These are phyloP conservation scores for Ustilago sp. DNA, from an alignment of 1,284 basidiomycete genomes.

Conservation along the genomic window DNA sequence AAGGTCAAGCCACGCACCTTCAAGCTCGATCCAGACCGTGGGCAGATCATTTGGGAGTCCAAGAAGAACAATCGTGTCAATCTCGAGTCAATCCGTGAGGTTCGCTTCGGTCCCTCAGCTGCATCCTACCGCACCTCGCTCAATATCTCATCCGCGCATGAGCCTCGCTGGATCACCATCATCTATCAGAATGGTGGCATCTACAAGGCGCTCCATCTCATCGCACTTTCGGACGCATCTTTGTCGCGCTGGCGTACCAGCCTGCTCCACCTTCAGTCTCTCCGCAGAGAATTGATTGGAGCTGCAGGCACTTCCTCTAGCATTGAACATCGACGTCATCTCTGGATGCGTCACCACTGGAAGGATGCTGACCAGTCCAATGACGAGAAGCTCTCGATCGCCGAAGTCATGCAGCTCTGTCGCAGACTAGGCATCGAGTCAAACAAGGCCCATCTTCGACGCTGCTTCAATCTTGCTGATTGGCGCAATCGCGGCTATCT, in stretches of 20 bases:
- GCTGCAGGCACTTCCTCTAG: slow-evolving; percentile 56
- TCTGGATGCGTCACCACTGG: slow-evolving; percentile 88
- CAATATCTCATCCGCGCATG: slow-evolving; percentile 72
- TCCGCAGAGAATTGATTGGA: slow-evolving; percentile 58
- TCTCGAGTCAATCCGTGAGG: slow-evolving; percentile 89
- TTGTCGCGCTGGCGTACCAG: slow-evolving; percentile 74
- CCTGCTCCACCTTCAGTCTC: slow-evolving; percentile 70
- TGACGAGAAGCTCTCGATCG: slow-evolving; percentile 78
- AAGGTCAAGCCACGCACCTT: slow-evolving; percentile 82
- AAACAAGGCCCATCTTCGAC: slow-evolving; percentile 75
- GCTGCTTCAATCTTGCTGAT: slow-evolving; percentile 83
- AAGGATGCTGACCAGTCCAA: slow-evolving; percentile 76
- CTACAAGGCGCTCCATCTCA: slow-evolving; percentile 92
- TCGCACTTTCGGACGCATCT: slow-evolving; percentile 79
- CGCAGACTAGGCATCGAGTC: slow-evolving; percentile 80
- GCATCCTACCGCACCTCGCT: slow-evolving; percentile 83
- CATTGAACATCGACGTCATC: slow-evolving; percentile 76
- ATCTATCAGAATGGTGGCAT: slow-evolving; percentile 80
- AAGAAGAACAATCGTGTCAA: slow-evolving; percentile 80
- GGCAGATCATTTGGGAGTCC: slow-evolving; percentile 85
- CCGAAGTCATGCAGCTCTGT: slow-evolving; percentile 82
- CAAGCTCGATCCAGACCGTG: slow-evolving; percentile 81
- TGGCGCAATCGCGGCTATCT: slow-evolving; percentile 77
- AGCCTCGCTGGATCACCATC: slow-evolving; percentile 79
- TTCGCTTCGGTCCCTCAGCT: slow-evolving; percentile 82